phyloP scores from a whole-genome alignment of 305 asterid species.

The Fraxinus ornus region DNA sequence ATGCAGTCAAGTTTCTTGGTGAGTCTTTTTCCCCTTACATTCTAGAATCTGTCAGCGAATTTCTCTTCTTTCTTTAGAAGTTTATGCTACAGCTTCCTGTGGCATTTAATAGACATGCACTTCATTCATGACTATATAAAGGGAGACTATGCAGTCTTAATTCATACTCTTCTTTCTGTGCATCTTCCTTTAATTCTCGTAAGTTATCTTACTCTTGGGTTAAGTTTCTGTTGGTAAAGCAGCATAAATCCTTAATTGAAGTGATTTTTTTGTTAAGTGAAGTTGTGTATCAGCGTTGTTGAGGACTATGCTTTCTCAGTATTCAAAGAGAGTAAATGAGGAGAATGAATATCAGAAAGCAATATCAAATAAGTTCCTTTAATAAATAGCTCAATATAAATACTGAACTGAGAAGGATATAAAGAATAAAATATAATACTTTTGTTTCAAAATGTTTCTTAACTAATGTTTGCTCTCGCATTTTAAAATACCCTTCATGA shows the following conservation, averaged over 20 bases:
- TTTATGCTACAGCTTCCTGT: neutral
- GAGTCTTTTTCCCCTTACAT: constrained; percentile 23
- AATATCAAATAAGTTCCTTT: neutral
- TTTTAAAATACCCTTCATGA: neutral
- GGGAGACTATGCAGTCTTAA: neutral
- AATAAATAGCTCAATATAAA: neutral
- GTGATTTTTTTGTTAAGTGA: neutral
- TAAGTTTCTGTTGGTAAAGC: neutral
- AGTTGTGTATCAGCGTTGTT: neutral
- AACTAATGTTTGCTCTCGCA: neutral
- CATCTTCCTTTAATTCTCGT: neutral
- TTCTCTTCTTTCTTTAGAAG: neutral
- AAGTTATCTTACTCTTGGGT: neutral
- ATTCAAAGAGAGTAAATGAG: neutral
- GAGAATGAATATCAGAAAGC: neutral
- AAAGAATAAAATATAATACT: neutral
- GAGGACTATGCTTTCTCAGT: neutral
- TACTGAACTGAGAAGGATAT: neutral
- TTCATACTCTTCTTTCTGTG: neutral
- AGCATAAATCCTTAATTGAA: neutral
- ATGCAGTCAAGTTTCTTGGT: constrained; percentile 78
- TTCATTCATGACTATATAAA: neutral
- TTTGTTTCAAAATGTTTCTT: neutral
- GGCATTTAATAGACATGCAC: neutral
- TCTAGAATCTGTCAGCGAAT: neutral